Percentiles rank a stretch among this genome's conserved stretches.
These are phyloP conservation scores for Aspergillus sp. DNA, from an alignment of 2,329 filamentous ascomycete species.

Conservation along the genomic window DNA sequence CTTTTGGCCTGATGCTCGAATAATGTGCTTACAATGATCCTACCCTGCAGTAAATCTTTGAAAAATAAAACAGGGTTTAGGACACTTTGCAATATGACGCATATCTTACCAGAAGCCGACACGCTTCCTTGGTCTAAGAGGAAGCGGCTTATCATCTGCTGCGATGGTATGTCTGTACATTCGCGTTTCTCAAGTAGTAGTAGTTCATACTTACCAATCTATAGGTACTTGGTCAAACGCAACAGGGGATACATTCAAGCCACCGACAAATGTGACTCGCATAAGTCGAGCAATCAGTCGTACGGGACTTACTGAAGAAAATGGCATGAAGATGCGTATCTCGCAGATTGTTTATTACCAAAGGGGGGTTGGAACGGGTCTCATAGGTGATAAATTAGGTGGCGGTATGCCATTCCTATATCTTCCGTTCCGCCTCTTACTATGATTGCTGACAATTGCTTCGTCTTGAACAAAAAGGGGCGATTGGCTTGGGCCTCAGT, in stretches of 20 bases:
- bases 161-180: not conserved
- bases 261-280: constrained; percentile 3
- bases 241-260: not conserved
- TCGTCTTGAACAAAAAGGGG: not conserved
- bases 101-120: not conserved
- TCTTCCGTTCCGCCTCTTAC: not conserved
- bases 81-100: not conserved
- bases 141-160: constrained; percentile 1
- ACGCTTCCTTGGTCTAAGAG: not conserved
- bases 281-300: constrained; percentile 2
- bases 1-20: not conserved
- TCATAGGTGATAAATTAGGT: constrained; percentile 1
- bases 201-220: not conserved
- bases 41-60: not conserved
- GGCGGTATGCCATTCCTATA: not conserved
- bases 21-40: not conserved
- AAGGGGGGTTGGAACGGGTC: not conserved
- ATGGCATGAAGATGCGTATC: not conserved
- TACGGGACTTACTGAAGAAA: not conserved
- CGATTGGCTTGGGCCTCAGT: not conserved
- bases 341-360: constrained; percentile 3
- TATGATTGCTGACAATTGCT: not conserved
- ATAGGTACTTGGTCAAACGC: constrained; percentile 1
- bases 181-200: not conserved
- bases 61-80: not conserved